These are phyloP conservation scores for Chlorencoelia australis DNA, from an alignment of 2,329 filamentous ascomycete species.

Conservation along the genomic window DNA sequence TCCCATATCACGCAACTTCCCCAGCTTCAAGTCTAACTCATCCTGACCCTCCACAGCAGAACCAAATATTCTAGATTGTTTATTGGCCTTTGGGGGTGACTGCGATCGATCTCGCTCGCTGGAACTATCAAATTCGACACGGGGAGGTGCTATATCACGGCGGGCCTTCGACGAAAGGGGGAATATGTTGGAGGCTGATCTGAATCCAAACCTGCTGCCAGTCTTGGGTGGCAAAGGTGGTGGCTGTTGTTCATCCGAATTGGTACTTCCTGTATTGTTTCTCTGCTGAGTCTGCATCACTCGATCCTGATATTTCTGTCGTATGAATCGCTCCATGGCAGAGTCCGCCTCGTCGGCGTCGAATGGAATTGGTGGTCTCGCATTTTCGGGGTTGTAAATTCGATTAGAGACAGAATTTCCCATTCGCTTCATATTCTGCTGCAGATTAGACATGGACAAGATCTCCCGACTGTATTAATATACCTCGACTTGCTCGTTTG, in stretches of 20 bases:
- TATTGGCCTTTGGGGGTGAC: constrained; percentile 30
- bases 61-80: constrained; percentile 60
- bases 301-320: constrained; percentile 76
- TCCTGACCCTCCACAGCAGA: constrained; percentile 48
- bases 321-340: constrained; percentile 90
- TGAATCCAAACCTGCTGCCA: constrained; percentile 51
- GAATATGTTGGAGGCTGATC: constrained; percentile 48
- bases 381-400: constrained; percentile 77
- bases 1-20: constrained; percentile 77
- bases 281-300: constrained; percentile 36
- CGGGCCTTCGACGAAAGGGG: constrained; percentile 40
- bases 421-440: constrained; percentile 83
- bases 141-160: constrained; percentile 15
- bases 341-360: constrained; percentile 89
- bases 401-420: constrained; percentile 83
- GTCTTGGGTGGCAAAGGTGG: constrained; percentile 52
- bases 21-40: constrained; percentile 66
- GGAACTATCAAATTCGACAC: constrained; percentile 12
- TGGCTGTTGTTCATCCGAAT: constrained; percentile 40
- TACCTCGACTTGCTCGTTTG: constrained; percentile 91
- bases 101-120: constrained; percentile 13
- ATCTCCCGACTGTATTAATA: constrained; percentile 22
- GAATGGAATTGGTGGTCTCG: constrained; percentile 73
- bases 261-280: constrained; percentile 33
- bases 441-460: constrained; percentile 11